These are phyloP conservation scores for Musa schizocarpa DNA, from an alignment of 176 grass and related monocot species.

Conservation along the genomic window DNA sequence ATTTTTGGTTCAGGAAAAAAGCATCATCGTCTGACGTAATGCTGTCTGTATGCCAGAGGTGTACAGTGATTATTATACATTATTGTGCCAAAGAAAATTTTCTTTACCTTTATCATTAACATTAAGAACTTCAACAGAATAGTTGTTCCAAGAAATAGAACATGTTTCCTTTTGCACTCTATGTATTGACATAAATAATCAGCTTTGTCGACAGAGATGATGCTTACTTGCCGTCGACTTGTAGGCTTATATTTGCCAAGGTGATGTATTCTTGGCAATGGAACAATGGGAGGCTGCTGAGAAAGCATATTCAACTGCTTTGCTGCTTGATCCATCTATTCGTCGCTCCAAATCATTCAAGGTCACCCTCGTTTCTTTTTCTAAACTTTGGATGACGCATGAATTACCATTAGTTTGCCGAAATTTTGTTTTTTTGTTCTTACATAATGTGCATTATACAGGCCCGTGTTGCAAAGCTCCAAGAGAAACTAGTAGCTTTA, in stretches of 20 bases:
- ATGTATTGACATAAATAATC: neutral
- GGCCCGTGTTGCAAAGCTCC: conserved; percentile 56
- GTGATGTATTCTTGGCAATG: conserved; percentile 52
- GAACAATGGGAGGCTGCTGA: conserved; percentile 46
- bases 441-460: conserved; percentile 23
- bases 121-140: too few relatives aligned
- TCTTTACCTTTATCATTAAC: too few relatives aligned
- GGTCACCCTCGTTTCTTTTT: conserved; percentile 30
- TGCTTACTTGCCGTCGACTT: neutral
- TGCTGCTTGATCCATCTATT: conserved; percentile 69
- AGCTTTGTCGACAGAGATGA: neutral
- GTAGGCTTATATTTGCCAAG: conserved; percentile 71
- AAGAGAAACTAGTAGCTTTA: conserved; percentile 36
- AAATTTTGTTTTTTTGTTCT: neutral
- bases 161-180: neutral
- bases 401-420: conserved; percentile 1
- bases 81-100: too few relatives aligned
- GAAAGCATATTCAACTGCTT: conserved; percentile 49
- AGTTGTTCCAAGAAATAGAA: too few relatives aligned
- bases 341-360: conserved; percentile 74
- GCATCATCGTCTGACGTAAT: too few relatives aligned
- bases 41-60: too few relatives aligned
- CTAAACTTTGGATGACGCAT: neutral
- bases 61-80: too few relatives aligned
- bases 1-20: too few relatives aligned